These are phyloP conservation scores for Trichoderma simmonsii DNA, from an alignment of 2,329 filamentous ascomycete species.

Conservation along the genomic window DNA sequence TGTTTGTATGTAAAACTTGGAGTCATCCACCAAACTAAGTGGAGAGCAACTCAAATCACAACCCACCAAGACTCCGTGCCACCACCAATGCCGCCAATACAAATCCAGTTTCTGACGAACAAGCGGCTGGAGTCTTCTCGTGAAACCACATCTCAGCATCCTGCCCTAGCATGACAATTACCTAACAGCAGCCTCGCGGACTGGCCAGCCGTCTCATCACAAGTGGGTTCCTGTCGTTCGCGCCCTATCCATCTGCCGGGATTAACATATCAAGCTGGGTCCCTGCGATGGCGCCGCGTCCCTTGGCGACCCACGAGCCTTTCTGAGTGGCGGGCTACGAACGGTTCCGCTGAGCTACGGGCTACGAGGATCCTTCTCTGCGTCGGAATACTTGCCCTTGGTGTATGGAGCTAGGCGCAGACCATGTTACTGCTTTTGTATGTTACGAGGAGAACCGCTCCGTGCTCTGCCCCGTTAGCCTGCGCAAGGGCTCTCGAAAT, in stretches of 20 bases:
- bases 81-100: constrained; percentile 13
- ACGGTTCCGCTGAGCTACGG: background rate
- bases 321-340: background rate
- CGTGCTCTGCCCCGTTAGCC: background rate
- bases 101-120: background rate
- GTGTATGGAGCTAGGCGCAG: background rate
- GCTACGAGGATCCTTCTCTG: background rate
- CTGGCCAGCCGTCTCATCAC: background rate
- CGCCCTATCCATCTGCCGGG: constrained; percentile 5
- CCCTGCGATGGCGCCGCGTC: background rate
- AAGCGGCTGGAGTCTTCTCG: background rate
- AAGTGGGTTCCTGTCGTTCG: background rate
- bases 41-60: background rate
- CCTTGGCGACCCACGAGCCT: constrained; percentile 7
- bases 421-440: constrained; percentile 8
- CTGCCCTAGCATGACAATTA: background rate
- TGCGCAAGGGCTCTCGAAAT: background rate
- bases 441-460: background rate
- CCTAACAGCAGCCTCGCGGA: constrained; percentile 7
- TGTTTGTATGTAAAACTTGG: background rate
- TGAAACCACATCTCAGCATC: background rate
- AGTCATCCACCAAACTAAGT: constrained; percentile 6
- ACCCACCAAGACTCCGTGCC: background rate
- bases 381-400: background rate
- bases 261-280: constrained; percentile 1